Evolutionary conservation across 1,139 yeast genomes (phyloP).

Genomic region (Yueomyces sp.): DNA sequence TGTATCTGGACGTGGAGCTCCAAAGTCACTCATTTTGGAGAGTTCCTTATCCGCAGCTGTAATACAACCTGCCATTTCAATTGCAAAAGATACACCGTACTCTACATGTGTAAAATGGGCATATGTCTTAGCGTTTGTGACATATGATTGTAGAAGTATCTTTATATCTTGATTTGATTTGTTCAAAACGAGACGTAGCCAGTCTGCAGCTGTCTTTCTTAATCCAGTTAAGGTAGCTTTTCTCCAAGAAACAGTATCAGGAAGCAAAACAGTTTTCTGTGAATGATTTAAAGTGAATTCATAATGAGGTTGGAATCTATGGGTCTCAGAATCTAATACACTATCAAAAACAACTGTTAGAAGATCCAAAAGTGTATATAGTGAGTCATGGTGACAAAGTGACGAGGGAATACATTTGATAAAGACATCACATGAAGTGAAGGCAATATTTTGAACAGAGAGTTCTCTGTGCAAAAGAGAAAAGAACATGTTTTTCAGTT

Average conservation of each 20-base stretch:
- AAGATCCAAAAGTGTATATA: slow-evolving; percentile 71
- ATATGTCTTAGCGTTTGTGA: slow-evolving; percentile 33
- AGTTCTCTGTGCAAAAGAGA: slow-evolving; percentile 69
- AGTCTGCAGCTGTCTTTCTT: slow-evolving; percentile 44
- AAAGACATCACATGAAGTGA: slow-evolving; percentile 63
- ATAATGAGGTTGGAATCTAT: slow-evolving; percentile 74
- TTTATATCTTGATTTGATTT: slow-evolving; percentile 63
- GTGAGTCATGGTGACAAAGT: slow-evolving; percentile 59
- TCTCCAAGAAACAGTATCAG: slow-evolving; percentile 76
- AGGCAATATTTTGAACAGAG: slow-evolving; percentile 69
- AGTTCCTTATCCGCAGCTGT: slow-evolving; percentile 51
- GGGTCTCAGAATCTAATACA: slow-evolving; percentile 74
- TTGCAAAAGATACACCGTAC: slow-evolving; percentile 79
- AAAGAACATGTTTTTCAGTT: slow-evolving; percentile 55
- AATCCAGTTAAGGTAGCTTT: slow-evolving; percentile 50
- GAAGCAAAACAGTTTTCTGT: slow-evolving; percentile 48
- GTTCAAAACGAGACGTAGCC: slow-evolving; percentile 48
- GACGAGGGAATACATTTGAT: slow-evolving; percentile 66
- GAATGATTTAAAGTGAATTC: slow-evolving; percentile 51
- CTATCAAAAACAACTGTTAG: slow-evolving; percentile 68
- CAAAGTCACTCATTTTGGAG: slow-evolving; percentile 18
- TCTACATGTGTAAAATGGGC: slow-evolving; percentile 33
- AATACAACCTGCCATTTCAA: slow-evolving; percentile 73
- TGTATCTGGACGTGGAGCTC: slow-evolving; percentile 36
- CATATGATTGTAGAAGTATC: slow-evolving; percentile 64